Evolutionary conservation across 2,329 filamentous ascomycete species (phyloP).

Genomic region (Elsinoe arachidis): DNA sequence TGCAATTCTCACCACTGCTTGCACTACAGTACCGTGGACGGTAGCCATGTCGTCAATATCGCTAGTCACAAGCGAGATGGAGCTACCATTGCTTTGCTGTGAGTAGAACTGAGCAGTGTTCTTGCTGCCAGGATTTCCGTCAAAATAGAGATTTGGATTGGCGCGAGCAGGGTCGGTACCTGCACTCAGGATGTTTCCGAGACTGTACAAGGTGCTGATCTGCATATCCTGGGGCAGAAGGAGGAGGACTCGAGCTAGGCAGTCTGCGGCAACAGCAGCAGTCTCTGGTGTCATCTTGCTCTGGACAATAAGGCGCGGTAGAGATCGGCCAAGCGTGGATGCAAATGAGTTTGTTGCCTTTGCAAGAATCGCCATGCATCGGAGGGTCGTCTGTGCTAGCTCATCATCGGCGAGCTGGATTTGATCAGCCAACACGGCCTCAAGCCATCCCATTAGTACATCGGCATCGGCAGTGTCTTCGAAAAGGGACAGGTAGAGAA

Average conservation of each 20-base stretch:
- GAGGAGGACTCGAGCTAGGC: slow-evolving; percentile 71
- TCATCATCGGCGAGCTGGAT: slow-evolving; percentile 73
- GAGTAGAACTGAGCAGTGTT: slow-evolving; percentile 20
- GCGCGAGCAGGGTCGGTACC: slow-evolving; percentile 47
- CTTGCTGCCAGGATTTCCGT: slow-evolving; percentile 33
- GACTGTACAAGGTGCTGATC: slow-evolving; percentile 88
- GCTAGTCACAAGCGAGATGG: slow-evolving; percentile 66
- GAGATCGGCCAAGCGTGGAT: slow-evolving; percentile 64
- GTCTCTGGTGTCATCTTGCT: slow-evolving; percentile 61
- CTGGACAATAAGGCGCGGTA: slow-evolving; percentile 84
- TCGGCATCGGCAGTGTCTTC: slow-evolving; percentile 75
- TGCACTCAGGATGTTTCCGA: slow-evolving; percentile 90
- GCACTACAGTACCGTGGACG: slow-evolving; percentile 82
- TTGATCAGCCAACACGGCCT: slow-evolving; percentile 68
- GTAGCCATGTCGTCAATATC: slow-evolving; percentile 70
- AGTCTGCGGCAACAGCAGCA: slow-evolving; percentile 71
- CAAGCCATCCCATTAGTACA: slow-evolving; percentile 72
- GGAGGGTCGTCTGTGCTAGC: slow-evolving; percentile 69
- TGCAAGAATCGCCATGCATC: slow-evolving; percentile 73
- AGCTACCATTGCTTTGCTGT: slow-evolving; percentile 49
- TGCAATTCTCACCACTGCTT: slow-evolving; percentile 87
- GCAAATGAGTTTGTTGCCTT: slow-evolving; percentile 65
- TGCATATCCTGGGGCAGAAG: slow-evolving; percentile 83
- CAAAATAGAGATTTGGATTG: slow-evolving; percentile 37
- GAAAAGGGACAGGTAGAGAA: slow-evolving; percentile 73